A percentile compares a stretch with the other conserved stretches of the same genome.
These are phyloP conservation scores for Fusarium sp. DNA, from an alignment of 2,329 filamentous ascomycete genomes.

Conservation along the genomic window DNA sequence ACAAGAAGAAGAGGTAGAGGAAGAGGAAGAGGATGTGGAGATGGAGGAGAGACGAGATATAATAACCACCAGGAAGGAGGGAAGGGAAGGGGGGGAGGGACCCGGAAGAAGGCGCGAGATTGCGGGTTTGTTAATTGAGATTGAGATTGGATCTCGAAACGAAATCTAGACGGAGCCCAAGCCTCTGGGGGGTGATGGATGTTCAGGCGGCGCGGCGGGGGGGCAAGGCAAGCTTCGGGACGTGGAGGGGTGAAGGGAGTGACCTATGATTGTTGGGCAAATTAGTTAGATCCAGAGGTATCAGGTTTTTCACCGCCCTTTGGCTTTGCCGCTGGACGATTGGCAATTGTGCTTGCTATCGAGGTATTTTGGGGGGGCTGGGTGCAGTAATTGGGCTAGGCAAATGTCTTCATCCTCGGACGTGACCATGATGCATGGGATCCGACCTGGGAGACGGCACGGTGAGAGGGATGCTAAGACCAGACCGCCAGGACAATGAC, in stretches of 20 bases:
- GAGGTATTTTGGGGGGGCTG: conserved; percentile 22
- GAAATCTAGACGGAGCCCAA: conserved; percentile 24
- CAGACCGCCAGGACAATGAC: conserved; percentile 8
- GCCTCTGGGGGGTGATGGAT: conserved; percentile 22
- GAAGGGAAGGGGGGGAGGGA: conserved; percentile 18
- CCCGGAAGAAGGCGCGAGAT: conserved; percentile 40
- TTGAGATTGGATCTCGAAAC: conserved; percentile 40
- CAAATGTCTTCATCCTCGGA: conserved; percentile 15
- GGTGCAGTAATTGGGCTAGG: conserved; percentile 1
- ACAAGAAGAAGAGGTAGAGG: conserved; percentile 29
- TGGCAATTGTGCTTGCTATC: conserved; percentile 24
- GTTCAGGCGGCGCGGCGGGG: conserved; percentile 7
- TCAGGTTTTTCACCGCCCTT: conserved; percentile 45
- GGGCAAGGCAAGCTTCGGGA: conserved; percentile 2
- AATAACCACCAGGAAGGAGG: background rate
- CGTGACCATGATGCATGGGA: conserved; percentile 29
- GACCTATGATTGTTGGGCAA: conserved; percentile 38
- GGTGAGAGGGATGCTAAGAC: background rate
- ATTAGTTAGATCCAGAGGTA: conserved; percentile 33
- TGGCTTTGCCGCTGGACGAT: conserved; percentile 32
- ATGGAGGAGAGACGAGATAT: conserved; percentile 30
- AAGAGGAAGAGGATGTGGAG: conserved; percentile 31
- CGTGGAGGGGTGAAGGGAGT: conserved; percentile 33
- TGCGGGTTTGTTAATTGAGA: conserved; percentile 39
- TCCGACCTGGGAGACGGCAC: background rate